These are phyloP conservation scores for Calycina herbarum DNA, from an alignment of 2,329 filamentous ascomycete species.

Conservation along the genomic window DNA sequence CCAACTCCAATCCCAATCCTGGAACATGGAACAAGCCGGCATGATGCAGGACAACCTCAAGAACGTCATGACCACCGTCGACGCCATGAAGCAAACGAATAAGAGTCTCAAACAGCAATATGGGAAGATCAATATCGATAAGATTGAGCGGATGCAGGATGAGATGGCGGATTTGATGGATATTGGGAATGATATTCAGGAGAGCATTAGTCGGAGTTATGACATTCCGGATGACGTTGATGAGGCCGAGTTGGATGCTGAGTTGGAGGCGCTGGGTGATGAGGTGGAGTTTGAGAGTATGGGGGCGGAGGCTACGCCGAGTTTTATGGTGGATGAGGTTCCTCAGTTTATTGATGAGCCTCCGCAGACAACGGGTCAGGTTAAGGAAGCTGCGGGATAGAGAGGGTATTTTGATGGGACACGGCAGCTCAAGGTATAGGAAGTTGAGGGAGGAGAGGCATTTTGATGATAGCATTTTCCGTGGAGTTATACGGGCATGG, in stretches of 20 bases:
- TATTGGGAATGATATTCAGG: slow-evolving; percentile 96
- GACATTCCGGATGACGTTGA: slow-evolving; percentile 97
- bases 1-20: slow-evolving; percentile 89
- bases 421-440: slow-evolving; percentile 44
- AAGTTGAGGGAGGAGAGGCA: slow-evolving; percentile 59
- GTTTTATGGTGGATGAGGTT: slow-evolving; percentile 85
- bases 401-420: not conserved
- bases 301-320: slow-evolving; percentile 61
- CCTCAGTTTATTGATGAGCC: slow-evolving; percentile 93
- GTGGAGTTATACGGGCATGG: not conserved
- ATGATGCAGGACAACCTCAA: slow-evolving; percentile 99
- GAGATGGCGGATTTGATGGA: slow-evolving; percentile 99
- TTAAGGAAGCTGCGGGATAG: slow-evolving; percentile 74
- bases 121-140: slow-evolving; percentile 94
- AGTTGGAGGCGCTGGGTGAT: slow-evolving; percentile 89
- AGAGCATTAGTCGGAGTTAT: slow-evolving; percentile 86
- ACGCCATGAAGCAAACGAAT: slow-evolving; percentile 95
- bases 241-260: slow-evolving; percentile 92
- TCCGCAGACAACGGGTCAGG: slow-evolving; percentile 69
- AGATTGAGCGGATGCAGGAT: slow-evolving; percentile 96
- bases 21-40: slow-evolving; percentile 98
- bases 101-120: slow-evolving; percentile 93
- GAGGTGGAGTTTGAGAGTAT: slow-evolving; percentile 84
- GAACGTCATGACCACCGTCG: slow-evolving; percentile 97
- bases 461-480: not conserved